phyloP scores from a whole-genome alignment of 495 filamentous ascomycete genomes.

The Elaphomyces granulatus region DNA sequence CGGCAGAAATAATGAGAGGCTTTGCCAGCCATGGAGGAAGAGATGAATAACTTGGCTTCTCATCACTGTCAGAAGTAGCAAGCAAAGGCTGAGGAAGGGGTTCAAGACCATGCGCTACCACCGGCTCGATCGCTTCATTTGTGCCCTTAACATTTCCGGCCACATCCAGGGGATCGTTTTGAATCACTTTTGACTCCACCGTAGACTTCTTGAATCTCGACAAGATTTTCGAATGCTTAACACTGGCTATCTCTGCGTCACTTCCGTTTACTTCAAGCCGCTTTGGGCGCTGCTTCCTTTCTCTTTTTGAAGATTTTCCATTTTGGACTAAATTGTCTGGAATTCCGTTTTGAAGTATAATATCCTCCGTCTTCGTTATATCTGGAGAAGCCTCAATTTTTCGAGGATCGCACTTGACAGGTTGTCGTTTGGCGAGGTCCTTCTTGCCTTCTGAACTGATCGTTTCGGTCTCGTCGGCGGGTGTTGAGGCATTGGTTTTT shows the following conservation, averaged over 20 bases:
- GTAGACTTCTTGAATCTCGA: slow-evolving; percentile 33
- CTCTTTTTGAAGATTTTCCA: not conserved
- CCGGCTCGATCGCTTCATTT: slow-evolving; percentile 17
- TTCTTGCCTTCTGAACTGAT: slow-evolving; percentile 18
- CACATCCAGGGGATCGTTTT: slow-evolving; percentile 16
- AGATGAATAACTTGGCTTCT: slow-evolving; percentile 33
- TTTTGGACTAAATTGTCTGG: not conserved
- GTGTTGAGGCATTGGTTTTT: slow-evolving; percentile 19
- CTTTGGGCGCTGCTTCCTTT: not conserved
- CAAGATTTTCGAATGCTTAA: slow-evolving; percentile 28
- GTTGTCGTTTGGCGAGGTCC: slow-evolving; percentile 16
- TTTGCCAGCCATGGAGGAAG: slow-evolving; percentile 56
- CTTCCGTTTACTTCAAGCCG: slow-evolving; percentile 4
- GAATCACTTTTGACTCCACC: slow-evolving; percentile 17
- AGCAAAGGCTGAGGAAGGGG: slow-evolving; percentile 60
- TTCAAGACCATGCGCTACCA: slow-evolving; percentile 50
- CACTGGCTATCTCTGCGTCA: slow-evolving; percentile 1
- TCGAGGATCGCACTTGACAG: slow-evolving; percentile 7
- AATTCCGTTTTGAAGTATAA: not conserved
- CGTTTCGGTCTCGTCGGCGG: slow-evolving; percentile 11
- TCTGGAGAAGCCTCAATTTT: slow-evolving; percentile 10
- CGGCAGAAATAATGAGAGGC: slow-evolving; percentile 48
- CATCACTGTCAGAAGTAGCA: slow-evolving; percentile 37
- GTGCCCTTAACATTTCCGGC: slow-evolving; percentile 12
- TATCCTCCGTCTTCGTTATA: slow-evolving; percentile 5